A percentile compares a stretch with the other conserved stretches of the same genome.
These are phyloP conservation scores for Begonia masoniana DNA, from an alignment of 306 rosid genomes.

Conservation along the genomic window DNA sequence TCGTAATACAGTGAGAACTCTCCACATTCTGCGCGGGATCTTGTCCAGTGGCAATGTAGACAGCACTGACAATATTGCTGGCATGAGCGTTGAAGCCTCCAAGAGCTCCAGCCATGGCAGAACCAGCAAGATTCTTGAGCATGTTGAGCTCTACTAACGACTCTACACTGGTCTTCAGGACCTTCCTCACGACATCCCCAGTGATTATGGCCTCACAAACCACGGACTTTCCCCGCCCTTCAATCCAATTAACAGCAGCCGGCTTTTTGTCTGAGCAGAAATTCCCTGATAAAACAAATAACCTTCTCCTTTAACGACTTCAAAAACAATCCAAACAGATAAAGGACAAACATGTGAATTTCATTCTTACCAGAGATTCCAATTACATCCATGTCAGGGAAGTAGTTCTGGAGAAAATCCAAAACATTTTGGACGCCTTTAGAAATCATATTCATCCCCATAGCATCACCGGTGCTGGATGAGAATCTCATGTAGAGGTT, in stretches of 20 bases:
- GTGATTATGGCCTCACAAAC: conserved; percentile 13
- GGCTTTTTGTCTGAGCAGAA: conserved; percentile 16
- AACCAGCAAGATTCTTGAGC: conserved; percentile 15
- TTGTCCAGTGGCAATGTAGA: conserved; percentile 16
- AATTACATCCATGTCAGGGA: conserved; percentile 14
- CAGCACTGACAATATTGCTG: conserved; percentile 11
- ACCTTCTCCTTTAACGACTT: not conserved
- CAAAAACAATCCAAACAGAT: not conserved
- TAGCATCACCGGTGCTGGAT: conserved; percentile 13
- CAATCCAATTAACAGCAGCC: conserved; percentile 16
- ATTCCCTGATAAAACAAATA: not conserved
- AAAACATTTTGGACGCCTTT: conserved; percentile 15
- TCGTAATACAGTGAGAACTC: conserved; percentile 14
- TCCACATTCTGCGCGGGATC: conserved; percentile 17
- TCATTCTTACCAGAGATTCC: conserved; percentile 11
- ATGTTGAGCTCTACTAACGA: conserved; percentile 15
- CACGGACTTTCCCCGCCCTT: conserved; percentile 16
- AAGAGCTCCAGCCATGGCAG: conserved; percentile 18
- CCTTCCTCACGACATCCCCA: conserved; percentile 13
- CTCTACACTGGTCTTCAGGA: conserved; percentile 10
- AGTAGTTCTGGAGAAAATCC: conserved; percentile 11
- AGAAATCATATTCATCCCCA: conserved; percentile 18
- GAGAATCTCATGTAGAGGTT: conserved; percentile 15
- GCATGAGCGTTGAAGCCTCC: conserved; percentile 19
- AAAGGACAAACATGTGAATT: not conserved